Base-by-base conservation (phyloP, 2,329 filamentous ascomycete genomes). In the Trichoderma arundinaceum region DNA sequence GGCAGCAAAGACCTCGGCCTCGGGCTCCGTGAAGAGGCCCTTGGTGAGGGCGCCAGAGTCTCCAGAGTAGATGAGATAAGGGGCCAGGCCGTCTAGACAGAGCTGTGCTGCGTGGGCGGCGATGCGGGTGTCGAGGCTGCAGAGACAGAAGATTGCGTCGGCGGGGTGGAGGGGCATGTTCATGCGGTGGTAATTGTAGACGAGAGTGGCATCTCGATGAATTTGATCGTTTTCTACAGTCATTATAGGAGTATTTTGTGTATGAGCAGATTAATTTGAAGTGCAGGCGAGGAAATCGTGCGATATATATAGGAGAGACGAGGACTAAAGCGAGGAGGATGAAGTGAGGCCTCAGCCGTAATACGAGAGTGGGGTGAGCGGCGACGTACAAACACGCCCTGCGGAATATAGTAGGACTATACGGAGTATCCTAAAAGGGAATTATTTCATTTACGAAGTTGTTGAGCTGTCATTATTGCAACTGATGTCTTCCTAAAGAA, bases 101-200 rank as follows among this genome's bases (percentile, higher is more conserved):
- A 83, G 74, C 67, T 78, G 74, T 1, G 80, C 79, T 9, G 80
- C 80, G 48, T 76, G 76, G 44, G 71, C 69, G 59, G 81, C 80
- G 43, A 83, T 78, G 64, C 81, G 79, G 3, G 74, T 75, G 72
- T 82, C 80, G 66, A 82, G 80, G 69, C 79, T 81, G 73, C 81
- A 82, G 51, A 83, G 77, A 71, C 78, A 79, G 75, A 83, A 83
- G 65, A 82, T 74, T 61, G 80, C 79, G 64, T 79, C 77, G 58
- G 77, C 77, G 52, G 74, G 74, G 19, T 54, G 65, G 19, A 78
- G 71, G 10, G 75, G 59, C 73, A 79, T 77, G 66, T 70, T 68
- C 71, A 81, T 77, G 51, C 75, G 79, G 71, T 81, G 80, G 71
- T 82, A 83, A 64, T 79, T 74, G 71, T 81, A 83, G 35, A 83